Conservation (phyloP, 2,329 filamentous ascomycete species). For the Lizonia empirigonia region DNA sequence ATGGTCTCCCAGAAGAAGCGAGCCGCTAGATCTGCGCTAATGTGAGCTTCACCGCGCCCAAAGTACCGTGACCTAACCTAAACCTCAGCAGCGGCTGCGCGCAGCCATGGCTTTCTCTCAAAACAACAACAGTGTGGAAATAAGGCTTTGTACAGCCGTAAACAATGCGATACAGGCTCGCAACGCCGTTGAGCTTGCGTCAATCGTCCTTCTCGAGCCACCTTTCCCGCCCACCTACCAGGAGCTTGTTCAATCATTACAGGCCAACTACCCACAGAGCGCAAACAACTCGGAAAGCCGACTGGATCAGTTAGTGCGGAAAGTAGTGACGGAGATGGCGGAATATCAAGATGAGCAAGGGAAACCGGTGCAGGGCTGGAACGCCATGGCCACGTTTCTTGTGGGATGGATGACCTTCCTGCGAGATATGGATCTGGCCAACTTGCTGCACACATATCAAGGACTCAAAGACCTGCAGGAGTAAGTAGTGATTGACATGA, state of each 20-base stretch:
- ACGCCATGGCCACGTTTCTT: slow-evolving; percentile 77
- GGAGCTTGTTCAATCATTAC: slow-evolving; percentile 36
- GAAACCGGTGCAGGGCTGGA: slow-evolving; percentile 65
- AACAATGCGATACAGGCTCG: slow-evolving; percentile 34
- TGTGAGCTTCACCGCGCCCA: neutral
- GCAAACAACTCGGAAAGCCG: slow-evolving; percentile 25
- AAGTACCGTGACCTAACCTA: slow-evolving; percentile 10
- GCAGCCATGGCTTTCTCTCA: slow-evolving; percentile 30
- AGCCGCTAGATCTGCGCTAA: slow-evolving; percentile 9
- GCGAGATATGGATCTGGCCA: slow-evolving; percentile 77
- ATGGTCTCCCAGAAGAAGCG: slow-evolving; percentile 4
- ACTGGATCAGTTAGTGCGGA: slow-evolving; percentile 33
- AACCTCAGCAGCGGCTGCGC: slow-evolving; percentile 14
- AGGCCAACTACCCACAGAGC: slow-evolving; percentile 30
- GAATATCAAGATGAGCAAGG: slow-evolving; percentile 66
- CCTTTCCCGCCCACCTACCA: slow-evolving; percentile 35
- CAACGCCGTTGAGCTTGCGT: slow-evolving; percentile 30
- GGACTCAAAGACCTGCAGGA: slow-evolving; percentile 75
- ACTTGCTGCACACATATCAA: slow-evolving; percentile 76
- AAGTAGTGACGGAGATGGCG: slow-evolving; percentile 49
- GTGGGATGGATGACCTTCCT: slow-evolving; percentile 81
- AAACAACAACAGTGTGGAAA: slow-evolving; percentile 31
- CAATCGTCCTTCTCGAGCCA: slow-evolving; percentile 40
- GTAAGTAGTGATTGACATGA: slow-evolving; percentile 55
- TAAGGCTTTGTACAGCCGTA: slow-evolving; percentile 35